A percentile compares a stretch with the other conserved stretches of the same genome.
These are phyloP conservation scores for Boletus rubropictus DNA, from an alignment of 768 basidiomycete genomes.

Conservation along the genomic window DNA sequence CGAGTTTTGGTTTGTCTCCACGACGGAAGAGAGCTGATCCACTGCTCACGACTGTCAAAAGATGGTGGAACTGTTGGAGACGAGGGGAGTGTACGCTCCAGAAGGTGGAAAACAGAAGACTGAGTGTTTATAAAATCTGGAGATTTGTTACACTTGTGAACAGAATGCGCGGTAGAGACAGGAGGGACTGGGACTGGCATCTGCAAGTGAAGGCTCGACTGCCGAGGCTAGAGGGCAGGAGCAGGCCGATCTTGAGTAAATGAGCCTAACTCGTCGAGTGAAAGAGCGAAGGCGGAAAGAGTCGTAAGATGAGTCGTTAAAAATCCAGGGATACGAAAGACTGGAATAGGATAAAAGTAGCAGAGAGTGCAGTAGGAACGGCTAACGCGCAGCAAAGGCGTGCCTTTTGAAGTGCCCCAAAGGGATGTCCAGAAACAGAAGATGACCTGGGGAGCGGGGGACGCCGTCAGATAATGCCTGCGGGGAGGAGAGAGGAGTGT, in stretches of 20 bases:
- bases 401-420: slow-evolving; percentile 62
- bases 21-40: slow-evolving; percentile 64
- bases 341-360: slow-evolving; percentile 28
- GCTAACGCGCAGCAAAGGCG: slow-evolving; percentile 93
- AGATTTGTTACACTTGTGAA: slow-evolving; percentile 54
- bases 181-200: slow-evolving; percentile 86
- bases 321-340: slow-evolving; percentile 19
- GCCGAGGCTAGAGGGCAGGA: slow-evolving; percentile 42
- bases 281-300: slow-evolving; percentile 34
- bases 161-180: slow-evolving; percentile 54
- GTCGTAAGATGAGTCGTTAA: slow-evolving; percentile 76
- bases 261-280: slow-evolving; percentile 34
- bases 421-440: slow-evolving; percentile 24
- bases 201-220: slow-evolving; percentile 45
- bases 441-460: slow-evolving; percentile 18
- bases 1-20: slow-evolving; percentile 67
- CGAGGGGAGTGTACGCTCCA: slow-evolving; percentile 54
- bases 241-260: slow-evolving; percentile 41
- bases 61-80: slow-evolving; percentile 58
- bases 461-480: slow-evolving; percentile 14
- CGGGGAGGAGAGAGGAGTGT: slow-evolving; percentile 1
- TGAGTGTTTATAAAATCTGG: slow-evolving; percentile 34
- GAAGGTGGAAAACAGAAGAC: slow-evolving; percentile 44
- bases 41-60: slow-evolving; percentile 63
- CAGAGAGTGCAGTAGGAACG: slow-evolving; percentile 35